phyloP scores from a whole-genome alignment of 352 stramenopile genomes.

The Pythium sp. region DNA sequence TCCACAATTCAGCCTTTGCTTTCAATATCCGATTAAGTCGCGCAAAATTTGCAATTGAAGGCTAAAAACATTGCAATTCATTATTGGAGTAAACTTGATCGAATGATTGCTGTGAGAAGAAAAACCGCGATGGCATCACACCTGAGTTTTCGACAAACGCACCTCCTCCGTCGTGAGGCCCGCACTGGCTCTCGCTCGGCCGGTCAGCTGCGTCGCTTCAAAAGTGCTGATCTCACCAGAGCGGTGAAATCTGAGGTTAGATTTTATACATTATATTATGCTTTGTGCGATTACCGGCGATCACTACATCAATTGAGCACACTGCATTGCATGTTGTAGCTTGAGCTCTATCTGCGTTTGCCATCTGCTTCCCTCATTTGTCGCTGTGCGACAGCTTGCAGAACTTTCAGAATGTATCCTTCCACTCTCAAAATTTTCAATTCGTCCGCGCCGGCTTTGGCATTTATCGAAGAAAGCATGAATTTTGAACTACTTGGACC shows the following conservation, averaged over 20 bases:
- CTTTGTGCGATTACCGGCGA: no score
- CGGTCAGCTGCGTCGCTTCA: background rate
- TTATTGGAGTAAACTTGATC: background rate
- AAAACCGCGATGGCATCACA: background rate
- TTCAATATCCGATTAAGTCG: background rate
- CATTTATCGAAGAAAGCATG: no score
- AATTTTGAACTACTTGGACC: no score
- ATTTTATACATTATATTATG: background rate
- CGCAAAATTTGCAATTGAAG: background rate
- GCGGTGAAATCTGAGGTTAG: background rate
- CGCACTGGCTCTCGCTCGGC: background rate
- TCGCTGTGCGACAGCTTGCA: background rate
- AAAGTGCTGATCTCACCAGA: background rate
- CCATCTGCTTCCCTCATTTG: background rate
- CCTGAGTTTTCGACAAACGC: slow-evolving; percentile 4
- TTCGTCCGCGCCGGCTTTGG: background rate
- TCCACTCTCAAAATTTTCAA: background rate
- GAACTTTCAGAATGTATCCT: background rate
- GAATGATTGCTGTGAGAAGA: background rate
- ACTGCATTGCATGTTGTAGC: no score
- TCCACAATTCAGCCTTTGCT: background rate
- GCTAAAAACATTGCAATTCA: background rate
- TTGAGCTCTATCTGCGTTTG: background rate
- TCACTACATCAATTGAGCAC: no score
- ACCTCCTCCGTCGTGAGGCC: background rate